A percentile compares a stretch with the other conserved stretches of the same genome.
These are phyloP conservation scores for Fraxinus anomala DNA, from an alignment of 257 asterid genomes.

Conservation along the genomic window DNA sequence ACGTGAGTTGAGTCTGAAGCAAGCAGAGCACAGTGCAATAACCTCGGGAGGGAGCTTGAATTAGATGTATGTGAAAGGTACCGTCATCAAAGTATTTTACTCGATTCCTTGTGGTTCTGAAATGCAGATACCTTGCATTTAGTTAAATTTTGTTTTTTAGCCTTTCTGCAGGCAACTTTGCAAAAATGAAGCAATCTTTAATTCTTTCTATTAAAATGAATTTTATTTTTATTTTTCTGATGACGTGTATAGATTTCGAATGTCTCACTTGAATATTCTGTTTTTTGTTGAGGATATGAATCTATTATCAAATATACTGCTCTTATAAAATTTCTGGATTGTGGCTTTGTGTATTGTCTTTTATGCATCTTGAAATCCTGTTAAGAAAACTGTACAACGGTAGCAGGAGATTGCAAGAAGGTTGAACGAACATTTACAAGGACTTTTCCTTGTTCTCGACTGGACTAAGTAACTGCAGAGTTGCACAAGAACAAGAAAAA, in stretches of 20 bases:
- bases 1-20: conserved; percentile 36
- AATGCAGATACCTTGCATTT: conserved; percentile 29
- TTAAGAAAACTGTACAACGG: not conserved
- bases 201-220: not conserved
- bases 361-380: not conserved
- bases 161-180: not conserved
- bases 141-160: conserved; percentile 27
- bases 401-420: not conserved
- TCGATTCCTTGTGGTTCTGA: conserved; percentile 17
- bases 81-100: conserved; percentile 19
- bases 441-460: not conserved
- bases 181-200: conserved; percentile 15
- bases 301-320: not conserved
- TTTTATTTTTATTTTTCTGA: not conserved
- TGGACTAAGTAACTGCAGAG: not conserved
- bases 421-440: not conserved
- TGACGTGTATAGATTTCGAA: not conserved
- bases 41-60: conserved; percentile 26
- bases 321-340: not conserved
- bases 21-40: conserved; percentile 28
- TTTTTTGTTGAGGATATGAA: not conserved
- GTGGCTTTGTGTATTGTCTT: not conserved
- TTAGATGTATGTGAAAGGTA: conserved; percentile 7
- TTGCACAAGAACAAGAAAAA: not conserved
- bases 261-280: not conserved